A percentile compares a stretch with the other conserved stretches of the same genome.
phyloP scores from a whole-genome alignment of 768 basidiomycete species.

The Tremella yokohamensis region DNA sequence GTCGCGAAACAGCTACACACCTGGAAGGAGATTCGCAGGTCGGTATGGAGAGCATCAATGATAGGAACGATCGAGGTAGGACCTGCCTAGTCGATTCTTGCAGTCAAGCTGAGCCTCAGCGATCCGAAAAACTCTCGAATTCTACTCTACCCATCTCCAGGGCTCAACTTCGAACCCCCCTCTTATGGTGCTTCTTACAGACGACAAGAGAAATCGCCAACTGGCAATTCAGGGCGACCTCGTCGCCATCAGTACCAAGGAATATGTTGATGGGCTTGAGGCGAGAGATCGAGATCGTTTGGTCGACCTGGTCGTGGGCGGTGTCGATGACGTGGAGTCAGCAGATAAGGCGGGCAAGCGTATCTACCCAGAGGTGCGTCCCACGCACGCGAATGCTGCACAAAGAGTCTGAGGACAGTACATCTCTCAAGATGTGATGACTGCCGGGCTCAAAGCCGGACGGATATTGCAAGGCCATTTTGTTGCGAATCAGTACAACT shows the following conservation, averaged over 20 bases:
- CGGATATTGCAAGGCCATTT: constrained; percentile 88
- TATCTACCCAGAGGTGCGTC: constrained; percentile 66
- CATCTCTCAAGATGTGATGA: constrained; percentile 64
- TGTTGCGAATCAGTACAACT: constrained; percentile 92
- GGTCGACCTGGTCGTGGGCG: constrained; percentile 74
- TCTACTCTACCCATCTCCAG: constrained; percentile 74
- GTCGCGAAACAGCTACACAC: constrained; percentile 52
- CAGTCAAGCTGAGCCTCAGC: constrained; percentile 55
- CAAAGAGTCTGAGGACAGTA: constrained; percentile 58
- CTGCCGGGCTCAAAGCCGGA: constrained; percentile 80
- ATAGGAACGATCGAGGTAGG: constrained; percentile 86
- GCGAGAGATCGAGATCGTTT: constrained; percentile 59
- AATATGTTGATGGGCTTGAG: constrained; percentile 74
- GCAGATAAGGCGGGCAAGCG: constrained; percentile 30
- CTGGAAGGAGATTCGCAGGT: constrained; percentile 59
- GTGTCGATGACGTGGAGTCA: constrained; percentile 57
- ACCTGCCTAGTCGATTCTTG: not conserved
- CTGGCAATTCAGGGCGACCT: constrained; percentile 65
- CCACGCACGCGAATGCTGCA: not conserved
- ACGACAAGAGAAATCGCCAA: constrained; percentile 78
- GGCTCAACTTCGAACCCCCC: constrained; percentile 53
- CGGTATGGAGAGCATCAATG: constrained; percentile 61
- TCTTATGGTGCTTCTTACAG: constrained; percentile 74
- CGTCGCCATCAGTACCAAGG: constrained; percentile 57
- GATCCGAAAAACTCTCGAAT: constrained; percentile 78